Conservation (phyloP, 169 alveolate genomes). For the Plasmodium yoelii region DNA sequence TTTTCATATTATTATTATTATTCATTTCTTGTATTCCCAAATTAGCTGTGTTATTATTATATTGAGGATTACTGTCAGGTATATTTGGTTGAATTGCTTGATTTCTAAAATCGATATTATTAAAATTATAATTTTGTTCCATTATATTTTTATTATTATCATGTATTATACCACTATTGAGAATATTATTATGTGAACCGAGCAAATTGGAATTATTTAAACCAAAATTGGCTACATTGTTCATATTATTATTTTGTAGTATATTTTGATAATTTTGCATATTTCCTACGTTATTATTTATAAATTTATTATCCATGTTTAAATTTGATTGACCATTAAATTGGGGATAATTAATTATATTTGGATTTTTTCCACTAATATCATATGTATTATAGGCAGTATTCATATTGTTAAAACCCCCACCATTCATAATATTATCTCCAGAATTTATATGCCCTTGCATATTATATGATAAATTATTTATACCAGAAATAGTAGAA, state of each 20-base stretch:
- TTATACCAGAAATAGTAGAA: too few species aligned
- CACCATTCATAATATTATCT: neutral
- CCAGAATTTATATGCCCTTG: neutral
- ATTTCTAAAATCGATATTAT: neutral
- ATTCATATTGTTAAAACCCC: neutral
- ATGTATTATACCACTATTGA: neutral
- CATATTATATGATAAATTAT: neutral
- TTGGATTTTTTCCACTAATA: too few species aligned
- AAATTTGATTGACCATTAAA: too few species aligned
- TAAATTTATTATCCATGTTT: too few species aligned
- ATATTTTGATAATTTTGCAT: constrained; percentile 9
- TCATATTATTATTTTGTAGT: constrained; percentile 22
- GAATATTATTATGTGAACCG: neutral
- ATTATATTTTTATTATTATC: neutral
- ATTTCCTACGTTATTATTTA: neutral
- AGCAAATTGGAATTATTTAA: neutral
- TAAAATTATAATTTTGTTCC: neutral
- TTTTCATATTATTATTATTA: neutral
- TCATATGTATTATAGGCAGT: too few species aligned
- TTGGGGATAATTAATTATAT: too few species aligned
- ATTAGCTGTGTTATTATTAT: neutral
- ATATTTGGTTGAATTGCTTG: neutral
- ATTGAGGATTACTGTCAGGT: neutral
- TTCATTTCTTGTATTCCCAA: neutral
- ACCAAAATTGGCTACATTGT: neutral